These are phyloP conservation scores for Leptoxyphium fumago DNA, from an alignment of 2,329 filamentous ascomycete species.

Conservation along the genomic window DNA sequence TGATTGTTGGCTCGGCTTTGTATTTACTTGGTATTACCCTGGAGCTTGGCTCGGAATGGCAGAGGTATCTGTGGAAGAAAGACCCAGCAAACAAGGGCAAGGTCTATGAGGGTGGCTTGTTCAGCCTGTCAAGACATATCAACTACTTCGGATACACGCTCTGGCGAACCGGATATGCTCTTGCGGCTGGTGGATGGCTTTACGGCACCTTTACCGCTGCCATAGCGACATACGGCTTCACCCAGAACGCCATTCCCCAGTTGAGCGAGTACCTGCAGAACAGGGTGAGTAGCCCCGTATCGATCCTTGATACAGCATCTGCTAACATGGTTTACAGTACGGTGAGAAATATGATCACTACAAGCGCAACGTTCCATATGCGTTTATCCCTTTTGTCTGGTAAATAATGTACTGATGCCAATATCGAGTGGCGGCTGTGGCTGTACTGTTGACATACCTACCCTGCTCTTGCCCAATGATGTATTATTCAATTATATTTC, in stretches of 20 bases:
- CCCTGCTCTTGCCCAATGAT: too few relatives aligned
- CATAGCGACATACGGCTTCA: slow-evolving; percentile 33
- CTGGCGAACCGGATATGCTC: slow-evolving; percentile 36
- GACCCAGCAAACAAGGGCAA: slow-evolving; percentile 38
- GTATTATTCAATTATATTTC: too few relatives aligned
- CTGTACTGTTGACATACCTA: too few relatives aligned
- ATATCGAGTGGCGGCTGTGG: too few relatives aligned
- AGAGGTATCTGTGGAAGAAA: slow-evolving; percentile 39
- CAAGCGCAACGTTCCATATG: slow-evolving; percentile 24
- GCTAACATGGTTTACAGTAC: slow-evolving; percentile 15
- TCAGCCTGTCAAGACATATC: slow-evolving; percentile 35
- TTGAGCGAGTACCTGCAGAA: slow-evolving; percentile 35
- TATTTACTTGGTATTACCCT: slow-evolving; percentile 39
- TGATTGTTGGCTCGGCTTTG: slow-evolving; percentile 34
- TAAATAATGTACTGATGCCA: slow-evolving; percentile 1
- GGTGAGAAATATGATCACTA: slow-evolving; percentile 24
- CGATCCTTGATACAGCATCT: too few relatives aligned
- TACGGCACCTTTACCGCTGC: slow-evolving; percentile 27
- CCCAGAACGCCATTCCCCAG: slow-evolving; percentile 28
- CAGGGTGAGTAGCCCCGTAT: slow-evolving; percentile 17
- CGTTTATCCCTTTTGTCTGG: slow-evolving; percentile 22
- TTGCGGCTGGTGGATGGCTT: slow-evolving; percentile 33
- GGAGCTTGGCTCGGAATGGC: slow-evolving; percentile 42
- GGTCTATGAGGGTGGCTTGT: slow-evolving; percentile 35
- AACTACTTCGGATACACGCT: slow-evolving; percentile 40